phyloP scores from a whole-genome alignment of 2,329 filamentous ascomycete genomes.

The Sporothrix dimorphospora region DNA sequence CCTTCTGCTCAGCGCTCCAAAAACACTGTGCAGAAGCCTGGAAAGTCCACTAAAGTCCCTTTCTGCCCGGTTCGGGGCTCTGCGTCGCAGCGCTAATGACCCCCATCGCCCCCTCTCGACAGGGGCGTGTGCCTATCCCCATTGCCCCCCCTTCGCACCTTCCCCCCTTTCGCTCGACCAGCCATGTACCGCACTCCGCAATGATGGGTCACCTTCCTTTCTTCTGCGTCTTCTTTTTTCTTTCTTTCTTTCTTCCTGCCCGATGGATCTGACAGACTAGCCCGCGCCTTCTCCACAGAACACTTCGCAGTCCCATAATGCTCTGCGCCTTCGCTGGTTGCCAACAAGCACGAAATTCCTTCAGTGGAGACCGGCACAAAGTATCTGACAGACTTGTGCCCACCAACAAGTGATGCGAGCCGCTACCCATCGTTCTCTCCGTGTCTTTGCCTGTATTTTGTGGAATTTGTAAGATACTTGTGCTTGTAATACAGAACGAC shows the following conservation, averaged over 20 bases:
- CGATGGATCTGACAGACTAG: conserved; percentile 24
- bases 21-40: background rate
- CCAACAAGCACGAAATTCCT: conserved; percentile 17
- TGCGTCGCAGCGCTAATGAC: background rate
- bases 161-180: background rate
- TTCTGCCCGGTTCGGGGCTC: background rate
- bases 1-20: background rate
- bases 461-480: conserved; percentile 3
- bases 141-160: background rate
- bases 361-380: background rate
- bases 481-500: conserved; percentile 1
- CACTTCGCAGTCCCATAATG: conserved; percentile 3
- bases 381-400: background rate
- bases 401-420: background rate
- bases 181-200: conserved; percentile 24
- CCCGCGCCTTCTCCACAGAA: conserved; percentile 22
- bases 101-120: background rate
- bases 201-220: conserved; percentile 24
- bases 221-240: conserved; percentile 17
- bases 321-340: conserved; percentile 3
- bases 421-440: conserved; percentile 1
- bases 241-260: conserved; percentile 10
- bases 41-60: background rate
- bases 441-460: background rate
- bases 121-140: conserved; percentile 12